A percentile compares a stretch with the other conserved stretches of the same genome.
These are phyloP conservation scores for Trichoderma arundinaceum DNA, from an alignment of 2,329 filamentous ascomycete species.

Conservation along the genomic window DNA sequence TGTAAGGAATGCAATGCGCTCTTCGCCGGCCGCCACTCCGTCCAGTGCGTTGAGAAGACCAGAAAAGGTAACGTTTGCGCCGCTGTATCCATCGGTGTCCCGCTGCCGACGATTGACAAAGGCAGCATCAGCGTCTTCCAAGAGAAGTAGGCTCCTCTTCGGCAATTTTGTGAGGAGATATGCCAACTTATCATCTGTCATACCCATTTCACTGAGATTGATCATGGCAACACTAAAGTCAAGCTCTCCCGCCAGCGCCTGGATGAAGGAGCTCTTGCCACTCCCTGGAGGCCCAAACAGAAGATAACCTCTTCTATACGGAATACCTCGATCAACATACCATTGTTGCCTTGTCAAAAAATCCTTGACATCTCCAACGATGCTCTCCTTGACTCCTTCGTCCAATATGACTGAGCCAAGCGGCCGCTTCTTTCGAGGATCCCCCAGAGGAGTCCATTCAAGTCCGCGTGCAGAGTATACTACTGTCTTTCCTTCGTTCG, in stretches of 20 bases:
- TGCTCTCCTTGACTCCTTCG: slow-evolving; percentile 78
- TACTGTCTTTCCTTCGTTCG: slow-evolving; percentile 88
- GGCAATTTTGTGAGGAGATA: slow-evolving; percentile 86
- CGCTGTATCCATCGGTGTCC: slow-evolving; percentile 82
- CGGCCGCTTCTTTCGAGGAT: slow-evolving; percentile 84
- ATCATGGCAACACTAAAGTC: slow-evolving; percentile 93
- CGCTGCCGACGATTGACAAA: slow-evolving; percentile 80
- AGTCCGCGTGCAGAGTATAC: slow-evolving; percentile 87
- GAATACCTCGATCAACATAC: slow-evolving; percentile 95
- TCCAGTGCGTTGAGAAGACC: slow-evolving; percentile 86
- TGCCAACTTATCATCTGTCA: slow-evolving; percentile 88
- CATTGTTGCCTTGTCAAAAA: slow-evolving; percentile 81
- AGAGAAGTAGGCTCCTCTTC: slow-evolving; percentile 76
- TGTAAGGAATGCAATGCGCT: slow-evolving; percentile 90
- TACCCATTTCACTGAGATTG: slow-evolving; percentile 85
- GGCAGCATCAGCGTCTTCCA: slow-evolving; percentile 92
- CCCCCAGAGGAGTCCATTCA: slow-evolving; percentile 84
- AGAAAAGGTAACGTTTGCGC: slow-evolving; percentile 91
- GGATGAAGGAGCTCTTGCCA: slow-evolving; percentile 95
- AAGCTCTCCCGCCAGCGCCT: slow-evolving; percentile 88
- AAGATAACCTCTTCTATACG: slow-evolving; percentile 87
- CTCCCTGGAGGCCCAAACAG: slow-evolving; percentile 89
- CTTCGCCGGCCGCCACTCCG: slow-evolving; percentile 91
- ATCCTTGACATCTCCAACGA: slow-evolving; percentile 80
- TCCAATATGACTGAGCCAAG: slow-evolving; percentile 87